Evolutionary conservation across 1,284 basidiomycete genomes (phyloP).

Genomic region (Bjerkandera adusta): DNA sequence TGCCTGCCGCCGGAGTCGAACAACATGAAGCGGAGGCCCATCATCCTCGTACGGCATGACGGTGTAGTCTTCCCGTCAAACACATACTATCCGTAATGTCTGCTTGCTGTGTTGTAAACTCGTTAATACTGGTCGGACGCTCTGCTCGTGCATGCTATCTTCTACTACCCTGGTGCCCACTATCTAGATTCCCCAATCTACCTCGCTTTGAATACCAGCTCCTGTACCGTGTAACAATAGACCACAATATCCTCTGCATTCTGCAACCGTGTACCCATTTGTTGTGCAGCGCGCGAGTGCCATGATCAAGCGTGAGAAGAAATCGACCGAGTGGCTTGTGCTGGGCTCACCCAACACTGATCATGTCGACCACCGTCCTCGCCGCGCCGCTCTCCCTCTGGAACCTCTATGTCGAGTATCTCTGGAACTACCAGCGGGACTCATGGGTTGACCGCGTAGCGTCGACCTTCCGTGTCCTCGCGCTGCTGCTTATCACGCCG

Average conservation of each 20-base stretch:
- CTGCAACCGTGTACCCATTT: no score
- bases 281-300: no score
- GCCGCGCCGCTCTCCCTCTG: slow-evolving; percentile 43
- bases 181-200: slow-evolving; percentile 10
- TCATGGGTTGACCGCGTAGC: slow-evolving; percentile 72
- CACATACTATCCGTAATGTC: slow-evolving; percentile 64
- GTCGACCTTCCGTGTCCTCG: slow-evolving; percentile 61
- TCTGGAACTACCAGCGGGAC: slow-evolving; percentile 57
- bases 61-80: slow-evolving; percentile 92
- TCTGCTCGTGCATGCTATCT: slow-evolving; percentile 12
- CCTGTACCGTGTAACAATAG: slow-evolving; percentile 5
- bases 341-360: neutral
- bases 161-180: slow-evolving; percentile 14
- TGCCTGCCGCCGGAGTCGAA: slow-evolving; percentile 71
- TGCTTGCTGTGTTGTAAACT: slow-evolving; percentile 14
- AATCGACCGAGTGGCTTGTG: neutral
- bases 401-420: slow-evolving; percentile 55
- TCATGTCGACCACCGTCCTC: slow-evolving; percentile 20
- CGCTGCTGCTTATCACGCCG: slow-evolving; percentile 61
- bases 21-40: slow-evolving; percentile 66
- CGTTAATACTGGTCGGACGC: slow-evolving; percentile 12
- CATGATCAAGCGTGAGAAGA: slow-evolving; percentile 9
- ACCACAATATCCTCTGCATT: no score
- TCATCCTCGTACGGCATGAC: slow-evolving; percentile 85
- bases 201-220: slow-evolving; percentile 16